Conservation (phyloP, 345 rosid species). For the Ceriops tagal region DNA sequence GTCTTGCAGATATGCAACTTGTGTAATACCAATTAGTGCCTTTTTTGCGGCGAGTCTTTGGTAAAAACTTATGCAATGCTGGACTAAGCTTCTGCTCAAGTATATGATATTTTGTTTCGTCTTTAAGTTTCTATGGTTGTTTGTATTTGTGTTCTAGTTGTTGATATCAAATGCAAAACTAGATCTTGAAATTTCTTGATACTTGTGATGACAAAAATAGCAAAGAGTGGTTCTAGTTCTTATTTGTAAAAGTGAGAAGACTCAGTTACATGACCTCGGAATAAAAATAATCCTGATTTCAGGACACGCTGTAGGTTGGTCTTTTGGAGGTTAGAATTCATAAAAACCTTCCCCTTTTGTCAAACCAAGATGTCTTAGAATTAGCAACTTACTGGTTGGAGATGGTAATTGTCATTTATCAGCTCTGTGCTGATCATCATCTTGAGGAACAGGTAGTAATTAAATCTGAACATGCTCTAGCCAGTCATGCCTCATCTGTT, state of each 20-base stretch:
- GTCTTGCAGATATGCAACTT: slow-evolving; percentile 71
- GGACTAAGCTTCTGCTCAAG: slow-evolving; percentile 3
- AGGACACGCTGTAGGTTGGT: neutral
- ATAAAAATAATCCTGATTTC: too few relatives aligned
- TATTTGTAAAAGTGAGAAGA: too few relatives aligned
- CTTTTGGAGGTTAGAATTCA: neutral
- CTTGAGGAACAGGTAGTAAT: neutral
- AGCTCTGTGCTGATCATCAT: neutral
- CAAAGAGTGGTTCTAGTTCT: too few relatives aligned
- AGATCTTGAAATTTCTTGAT: too few relatives aligned
- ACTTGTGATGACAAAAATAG: too few relatives aligned
- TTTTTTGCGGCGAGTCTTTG: slow-evolving; percentile 98
- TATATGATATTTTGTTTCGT: neutral
- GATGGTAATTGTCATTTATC: neutral
- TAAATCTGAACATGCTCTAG: slow-evolving; percentile 1
- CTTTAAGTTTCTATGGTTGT: neutral
- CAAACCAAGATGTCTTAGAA: neutral
- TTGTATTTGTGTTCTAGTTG: neutral
- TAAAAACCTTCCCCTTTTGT: neutral
- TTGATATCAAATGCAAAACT: too few relatives aligned
- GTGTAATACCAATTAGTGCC: slow-evolving; percentile 92
- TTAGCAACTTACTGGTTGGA: neutral
- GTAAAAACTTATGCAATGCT: slow-evolving; percentile 37
- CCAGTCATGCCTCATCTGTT: neutral
- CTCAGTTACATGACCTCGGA: too few relatives aligned